These are phyloP conservation scores for Tylopilus sp. DNA, from an alignment of 1,284 basidiomycete species.

Conservation along the genomic window DNA sequence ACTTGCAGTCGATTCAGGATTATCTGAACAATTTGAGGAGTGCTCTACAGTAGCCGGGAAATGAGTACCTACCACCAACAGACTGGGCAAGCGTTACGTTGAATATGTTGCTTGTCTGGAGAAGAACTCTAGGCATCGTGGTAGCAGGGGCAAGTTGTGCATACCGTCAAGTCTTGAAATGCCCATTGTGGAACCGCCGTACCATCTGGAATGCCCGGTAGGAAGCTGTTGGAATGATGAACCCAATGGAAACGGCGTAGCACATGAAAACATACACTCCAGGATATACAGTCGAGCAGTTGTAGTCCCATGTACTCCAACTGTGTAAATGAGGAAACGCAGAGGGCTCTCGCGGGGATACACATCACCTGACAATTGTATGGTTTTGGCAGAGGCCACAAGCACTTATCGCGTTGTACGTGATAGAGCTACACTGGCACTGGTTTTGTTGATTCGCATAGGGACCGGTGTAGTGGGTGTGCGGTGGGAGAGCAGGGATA, in stretches of 20 bases:
- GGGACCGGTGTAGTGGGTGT: constrained; percentile 26
- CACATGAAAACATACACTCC: constrained; percentile 14
- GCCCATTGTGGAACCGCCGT: constrained; percentile 34
- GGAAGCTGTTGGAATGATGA: constrained; percentile 21
- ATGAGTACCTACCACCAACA: constrained; percentile 24
- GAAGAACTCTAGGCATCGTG: constrained; percentile 1
- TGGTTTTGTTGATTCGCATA: constrained; percentile 8
- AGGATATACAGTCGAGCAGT: constrained; percentile 23
- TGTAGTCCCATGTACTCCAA: constrained; percentile 29
- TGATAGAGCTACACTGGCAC: constrained; percentile 35
- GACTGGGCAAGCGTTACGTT: constrained; percentile 19
- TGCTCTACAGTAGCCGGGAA: neutral
- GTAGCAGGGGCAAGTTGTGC: neutral
- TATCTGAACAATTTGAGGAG: constrained; percentile 16
- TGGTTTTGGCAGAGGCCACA: constrained; percentile 34
- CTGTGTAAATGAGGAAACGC: constrained; percentile 16
- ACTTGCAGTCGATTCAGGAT: constrained; percentile 27
- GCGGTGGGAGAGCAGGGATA: constrained; percentile 13
- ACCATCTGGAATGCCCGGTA: constrained; percentile 20
- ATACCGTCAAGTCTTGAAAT: constrained; percentile 30
- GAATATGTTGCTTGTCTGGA: constrained; percentile 20
- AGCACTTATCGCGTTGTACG: constrained; percentile 33
- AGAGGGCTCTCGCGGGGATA: neutral
- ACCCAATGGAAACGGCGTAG: neutral
- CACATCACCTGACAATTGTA: constrained; percentile 17